Base-by-base conservation (phyloP, 176 grass and related monocot species). In the Ananas comosus region DNA sequence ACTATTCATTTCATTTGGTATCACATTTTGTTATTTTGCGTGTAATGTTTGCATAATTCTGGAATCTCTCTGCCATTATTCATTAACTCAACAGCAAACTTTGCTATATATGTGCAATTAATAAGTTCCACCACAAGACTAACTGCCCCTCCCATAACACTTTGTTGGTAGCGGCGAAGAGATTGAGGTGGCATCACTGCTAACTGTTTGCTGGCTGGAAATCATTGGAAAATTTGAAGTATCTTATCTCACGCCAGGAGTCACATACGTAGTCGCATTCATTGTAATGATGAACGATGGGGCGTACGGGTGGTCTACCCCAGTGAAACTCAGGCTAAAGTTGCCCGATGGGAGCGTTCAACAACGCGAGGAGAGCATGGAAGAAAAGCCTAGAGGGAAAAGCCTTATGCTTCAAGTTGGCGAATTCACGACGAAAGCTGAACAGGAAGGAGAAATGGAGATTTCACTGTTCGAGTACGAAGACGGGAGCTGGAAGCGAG, bases 121-220 rank as follows among this genome's bases (percentile, higher is more conserved):
- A 7, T 56, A 0, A 56, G 12, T 19, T 59, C 14, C 14, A 19
- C 54, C 5, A 59, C 8, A 17, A 16, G 54, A 19, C 42, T 68
- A 18, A 21, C 47, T 51, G 17, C n/a, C 13, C 10, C 11, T 70
- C 16, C 61, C 9, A 59, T 9, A 29, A 3, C 4, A 48, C n/a
- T 3, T 12, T 50, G 33, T 73, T 22, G 16, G 1, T 14, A 73
- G 71, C 3, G 75, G 74, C 0, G 12, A 22, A n/a, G 65, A 80
- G 47, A 70, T 85, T 4, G 83, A 90, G 63, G 70, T 64, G 3
- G 83, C 10, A 47, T 76, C 65, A 21, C 79, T 85, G 57, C 23
- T 17, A 66, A 51, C 64, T 1, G 87, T 85, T 10, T 90, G 87
- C 61, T 90, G 87, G 87, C 51, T 90, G 52, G 87, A 90, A 74